A percentile compares a stretch with the other conserved stretches of the same genome.
Evolutionary conservation across 306 rosid species (phyloP).

Genomic region (Lotus japonicus): DNA sequence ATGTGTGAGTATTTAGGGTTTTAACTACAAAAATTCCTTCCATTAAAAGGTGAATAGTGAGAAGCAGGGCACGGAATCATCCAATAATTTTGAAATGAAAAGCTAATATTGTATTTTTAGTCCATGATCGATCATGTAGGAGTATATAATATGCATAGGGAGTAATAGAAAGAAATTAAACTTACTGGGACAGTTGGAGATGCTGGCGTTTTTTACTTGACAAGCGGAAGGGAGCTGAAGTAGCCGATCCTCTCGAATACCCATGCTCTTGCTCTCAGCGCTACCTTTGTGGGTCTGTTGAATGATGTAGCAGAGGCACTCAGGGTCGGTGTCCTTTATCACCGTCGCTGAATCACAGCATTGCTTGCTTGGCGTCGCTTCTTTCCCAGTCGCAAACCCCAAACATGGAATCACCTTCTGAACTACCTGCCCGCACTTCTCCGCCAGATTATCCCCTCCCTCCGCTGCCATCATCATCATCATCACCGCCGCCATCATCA

Average conservation of each 20-base stretch:
- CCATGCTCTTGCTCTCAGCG: slow-evolving; percentile 38
- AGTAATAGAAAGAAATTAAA: not conserved
- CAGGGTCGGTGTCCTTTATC: slow-evolving; percentile 48
- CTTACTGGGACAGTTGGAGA: slow-evolving; percentile 67
- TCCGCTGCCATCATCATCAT: too few species aligned
- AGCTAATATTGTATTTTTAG: too few species aligned
- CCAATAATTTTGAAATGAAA: too few species aligned
- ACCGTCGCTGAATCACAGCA: slow-evolving; percentile 49
- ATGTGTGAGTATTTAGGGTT: too few species aligned
- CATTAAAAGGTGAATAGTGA: too few species aligned
- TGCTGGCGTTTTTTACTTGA: slow-evolving; percentile 45
- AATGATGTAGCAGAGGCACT: slow-evolving; percentile 70
- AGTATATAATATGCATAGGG: too few species aligned
- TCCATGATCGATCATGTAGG: too few species aligned
- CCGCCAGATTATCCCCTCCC: slow-evolving; percentile 14
- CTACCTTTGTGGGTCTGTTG: slow-evolving; percentile 56
- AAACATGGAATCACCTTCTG: slow-evolving; percentile 51
- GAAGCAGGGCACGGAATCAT: too few species aligned
- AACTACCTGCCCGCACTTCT: slow-evolving; percentile 35
- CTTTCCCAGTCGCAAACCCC: slow-evolving; percentile 50
- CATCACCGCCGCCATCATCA: too few species aligned
- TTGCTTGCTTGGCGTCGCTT: slow-evolving; percentile 39
- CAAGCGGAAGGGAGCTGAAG: slow-evolving; percentile 75
- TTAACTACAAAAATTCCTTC: too few species aligned
- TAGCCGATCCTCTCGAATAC: slow-evolving; percentile 54